phyloP scores from a whole-genome alignment of 2,329 filamentous ascomycete species.

The Cladorrhinum sp. region DNA sequence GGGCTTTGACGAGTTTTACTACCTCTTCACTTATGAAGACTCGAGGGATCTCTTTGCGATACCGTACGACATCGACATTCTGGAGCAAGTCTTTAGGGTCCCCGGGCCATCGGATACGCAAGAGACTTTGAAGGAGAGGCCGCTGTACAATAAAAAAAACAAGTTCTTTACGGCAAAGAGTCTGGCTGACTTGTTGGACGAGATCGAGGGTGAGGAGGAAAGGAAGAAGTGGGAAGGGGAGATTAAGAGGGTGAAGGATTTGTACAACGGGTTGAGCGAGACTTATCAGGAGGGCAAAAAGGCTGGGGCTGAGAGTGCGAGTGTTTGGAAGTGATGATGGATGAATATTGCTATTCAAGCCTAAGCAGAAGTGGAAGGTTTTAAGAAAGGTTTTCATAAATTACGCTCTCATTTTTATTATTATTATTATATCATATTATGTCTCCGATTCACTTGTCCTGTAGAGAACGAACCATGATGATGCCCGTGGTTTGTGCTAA shows the following conservation, averaged over 20 bases:
- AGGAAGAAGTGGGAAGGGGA: constrained; percentile 37
- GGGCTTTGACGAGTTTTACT: constrained; percentile 55
- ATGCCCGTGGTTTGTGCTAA: too few relatives aligned
- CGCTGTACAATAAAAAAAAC: constrained; percentile 54
- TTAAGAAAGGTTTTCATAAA: too few relatives aligned
- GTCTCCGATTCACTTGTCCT: too few relatives aligned
- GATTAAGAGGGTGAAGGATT: constrained; percentile 45
- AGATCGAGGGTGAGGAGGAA: constrained; percentile 37
- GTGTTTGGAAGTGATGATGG: constrained; percentile 47
- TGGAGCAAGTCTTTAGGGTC: constrained; percentile 54
- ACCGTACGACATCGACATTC: constrained; percentile 56
- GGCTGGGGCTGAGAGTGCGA: constrained; percentile 42
- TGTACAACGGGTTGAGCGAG: constrained; percentile 46
- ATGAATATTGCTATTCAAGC: too few relatives aligned
- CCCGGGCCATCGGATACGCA: constrained; percentile 37
- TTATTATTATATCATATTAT: too few relatives aligned
- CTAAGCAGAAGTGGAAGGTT: too few relatives aligned
- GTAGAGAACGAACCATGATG: too few relatives aligned
- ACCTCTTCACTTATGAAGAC: constrained; percentile 59
- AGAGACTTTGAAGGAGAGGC: constrained; percentile 37
- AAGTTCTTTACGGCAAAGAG: constrained; percentile 51
- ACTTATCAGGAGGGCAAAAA: constrained; percentile 50
- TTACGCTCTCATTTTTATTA: too few relatives aligned
- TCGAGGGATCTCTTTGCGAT: constrained; percentile 54
- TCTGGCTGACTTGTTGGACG: constrained; percentile 39